Evolutionary conservation across 2,329 filamentous ascomycete genomes (phyloP).

Genomic region (Stachybotrys chlorohalonatus): DNA sequence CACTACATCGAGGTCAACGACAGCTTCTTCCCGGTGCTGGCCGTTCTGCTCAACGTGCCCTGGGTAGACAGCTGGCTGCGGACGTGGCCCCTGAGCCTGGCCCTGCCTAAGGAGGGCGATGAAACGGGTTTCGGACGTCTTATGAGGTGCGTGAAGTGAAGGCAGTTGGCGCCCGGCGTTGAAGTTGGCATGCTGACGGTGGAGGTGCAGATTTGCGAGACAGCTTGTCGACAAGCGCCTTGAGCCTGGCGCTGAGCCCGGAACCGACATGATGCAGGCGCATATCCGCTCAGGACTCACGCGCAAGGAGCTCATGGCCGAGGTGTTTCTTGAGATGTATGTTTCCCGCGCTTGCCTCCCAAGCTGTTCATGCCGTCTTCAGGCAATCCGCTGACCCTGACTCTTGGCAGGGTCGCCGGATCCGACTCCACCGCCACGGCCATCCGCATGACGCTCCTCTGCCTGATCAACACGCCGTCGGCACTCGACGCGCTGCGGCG

Average conservation of each 20-base stretch:
- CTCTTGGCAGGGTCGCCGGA: slow-evolving; percentile 38
- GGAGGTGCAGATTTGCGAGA: background rate
- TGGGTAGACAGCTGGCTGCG: slow-evolving; percentile 11
- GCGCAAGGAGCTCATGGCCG: background rate
- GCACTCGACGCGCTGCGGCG: slow-evolving; percentile 29
- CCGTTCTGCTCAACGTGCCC: slow-evolving; percentile 13
- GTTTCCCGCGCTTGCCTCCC: background rate
- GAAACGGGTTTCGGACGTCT: background rate
- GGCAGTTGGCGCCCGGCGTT: too few relatives aligned
- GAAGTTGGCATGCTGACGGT: background rate
- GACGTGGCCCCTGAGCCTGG: slow-evolving; percentile 6
- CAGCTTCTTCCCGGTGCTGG: slow-evolving; percentile 4
- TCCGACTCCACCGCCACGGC: slow-evolving; percentile 50
- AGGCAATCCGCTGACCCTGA: background rate
- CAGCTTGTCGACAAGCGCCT: background rate
- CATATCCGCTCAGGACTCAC: slow-evolving; percentile 13
- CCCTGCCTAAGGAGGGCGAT: slow-evolving; percentile 14
- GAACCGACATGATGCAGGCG: slow-evolving; percentile 7
- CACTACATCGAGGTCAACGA: slow-evolving; percentile 9
- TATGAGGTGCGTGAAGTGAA: background rate
- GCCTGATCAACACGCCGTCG: slow-evolving; percentile 34
- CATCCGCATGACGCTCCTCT: slow-evolving; percentile 41
- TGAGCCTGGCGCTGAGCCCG: background rate
- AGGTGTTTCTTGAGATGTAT: background rate
- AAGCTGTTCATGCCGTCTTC: background rate